Conservation (phyloP, 257 asterid genomes). For the Penstemon barbatus region DNA sequence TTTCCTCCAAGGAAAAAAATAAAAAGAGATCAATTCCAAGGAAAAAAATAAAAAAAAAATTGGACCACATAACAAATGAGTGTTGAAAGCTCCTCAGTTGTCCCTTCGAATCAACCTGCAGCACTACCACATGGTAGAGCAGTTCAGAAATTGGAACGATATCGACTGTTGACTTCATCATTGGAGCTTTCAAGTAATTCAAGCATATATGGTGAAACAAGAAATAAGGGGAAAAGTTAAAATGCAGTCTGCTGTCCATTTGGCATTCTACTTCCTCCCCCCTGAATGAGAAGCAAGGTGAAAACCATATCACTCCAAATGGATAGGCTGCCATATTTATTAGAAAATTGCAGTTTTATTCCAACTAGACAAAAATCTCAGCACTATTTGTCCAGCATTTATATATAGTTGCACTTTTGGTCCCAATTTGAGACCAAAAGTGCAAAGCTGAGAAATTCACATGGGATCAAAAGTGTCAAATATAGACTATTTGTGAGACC, state of each 20-base stretch:
- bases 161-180: constrained; percentile 46
- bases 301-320: background rate
- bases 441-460: too few species aligned
- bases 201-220: background rate
- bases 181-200: constrained; percentile 38
- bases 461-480: too few species aligned
- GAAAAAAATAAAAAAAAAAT: background rate
- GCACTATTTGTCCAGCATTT: too few species aligned
- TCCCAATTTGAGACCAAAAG: too few species aligned
- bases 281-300: background rate
- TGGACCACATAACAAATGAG: background rate
- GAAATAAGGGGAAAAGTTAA: background rate
- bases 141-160: constrained; percentile 68
- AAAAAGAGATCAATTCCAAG: too few species aligned
- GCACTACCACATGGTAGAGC: constrained; percentile 39
- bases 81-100: constrained; percentile 58
- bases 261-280: background rate
- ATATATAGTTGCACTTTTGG: too few species aligned
- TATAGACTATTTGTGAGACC: too few species aligned
- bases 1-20: background rate
- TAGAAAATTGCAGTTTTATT: too few species aligned
- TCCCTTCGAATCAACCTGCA: constrained; percentile 60
- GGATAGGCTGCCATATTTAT: background rate
- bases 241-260: background rate
- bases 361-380: too few species aligned